Evolutionary conservation across 2,329 filamentous ascomycete species (phyloP).

Genomic region (Uncinocarpus reesii): DNA sequence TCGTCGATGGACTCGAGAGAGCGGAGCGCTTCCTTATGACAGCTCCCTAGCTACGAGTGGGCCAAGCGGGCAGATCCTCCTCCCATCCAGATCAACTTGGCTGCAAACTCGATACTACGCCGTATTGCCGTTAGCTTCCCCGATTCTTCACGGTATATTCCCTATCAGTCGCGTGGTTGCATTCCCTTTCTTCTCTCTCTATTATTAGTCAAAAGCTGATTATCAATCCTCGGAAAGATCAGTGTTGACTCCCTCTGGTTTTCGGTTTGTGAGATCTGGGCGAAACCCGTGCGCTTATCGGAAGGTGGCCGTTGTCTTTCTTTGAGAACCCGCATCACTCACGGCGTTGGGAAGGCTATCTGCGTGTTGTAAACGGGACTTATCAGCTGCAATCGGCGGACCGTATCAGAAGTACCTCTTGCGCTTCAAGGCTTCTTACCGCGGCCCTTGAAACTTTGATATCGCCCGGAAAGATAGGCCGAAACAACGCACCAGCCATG

Average conservation of each 20-base stretch:
- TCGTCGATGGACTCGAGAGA: not conserved
- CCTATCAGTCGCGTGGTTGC: not conserved
- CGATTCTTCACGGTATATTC: not conserved
- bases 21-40: not conserved
- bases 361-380: not conserved
- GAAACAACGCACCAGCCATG: conserved; percentile 11
- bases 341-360: not conserved
- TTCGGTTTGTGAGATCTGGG: too few species aligned
- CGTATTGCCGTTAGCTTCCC: not conserved
- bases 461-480: not conserved
- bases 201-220: not conserved
- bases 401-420: not conserved
- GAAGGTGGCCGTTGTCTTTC: too few species aligned
- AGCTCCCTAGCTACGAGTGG: not conserved
- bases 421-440: too few species aligned
- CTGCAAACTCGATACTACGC: too few species aligned
- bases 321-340: too few species aligned
- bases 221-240: too few species aligned
- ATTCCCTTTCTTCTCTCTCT: not conserved
- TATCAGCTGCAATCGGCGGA: not conserved
- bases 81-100: not conserved
- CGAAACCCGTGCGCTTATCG: too few species aligned
- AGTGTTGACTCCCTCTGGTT: too few species aligned
- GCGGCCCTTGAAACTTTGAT: not conserved
- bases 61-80: not conserved